Conservation (phyloP, 805 yeast genomes). For the Vanderwaltozyma polyspora region DNA sequence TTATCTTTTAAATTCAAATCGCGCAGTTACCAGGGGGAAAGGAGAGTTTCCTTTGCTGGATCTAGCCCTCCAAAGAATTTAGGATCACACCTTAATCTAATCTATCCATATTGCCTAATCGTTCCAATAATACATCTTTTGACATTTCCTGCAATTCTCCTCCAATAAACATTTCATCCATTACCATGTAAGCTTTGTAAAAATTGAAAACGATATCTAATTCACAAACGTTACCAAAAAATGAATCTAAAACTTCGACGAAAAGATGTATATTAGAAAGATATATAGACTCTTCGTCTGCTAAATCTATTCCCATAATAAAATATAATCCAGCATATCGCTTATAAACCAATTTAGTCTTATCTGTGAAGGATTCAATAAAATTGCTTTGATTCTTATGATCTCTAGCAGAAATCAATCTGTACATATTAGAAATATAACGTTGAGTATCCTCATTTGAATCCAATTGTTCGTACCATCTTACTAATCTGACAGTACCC, state of each 20-base stretch:
- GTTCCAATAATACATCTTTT: constrained; percentile 50
- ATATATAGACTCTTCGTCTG: constrained; percentile 73
- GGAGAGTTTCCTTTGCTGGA: no score
- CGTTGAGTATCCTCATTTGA: constrained; percentile 23
- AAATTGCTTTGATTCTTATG: constrained; percentile 75
- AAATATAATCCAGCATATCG: constrained; percentile 89
- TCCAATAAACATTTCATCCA: constrained; percentile 81
- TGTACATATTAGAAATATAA: constrained; percentile 44
- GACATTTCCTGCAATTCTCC: constrained; percentile 88
- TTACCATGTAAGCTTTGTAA: constrained; percentile 64
- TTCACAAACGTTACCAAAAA: constrained; percentile 87
- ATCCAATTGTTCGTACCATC: constrained; percentile 48
- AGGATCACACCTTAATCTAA: constrained; percentile 43
- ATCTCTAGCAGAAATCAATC: constrained; percentile 71
- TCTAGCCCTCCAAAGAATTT: no score
- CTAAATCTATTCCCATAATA: constrained; percentile 67
- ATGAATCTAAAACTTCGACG: constrained; percentile 78
- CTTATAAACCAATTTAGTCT: constrained; percentile 64
- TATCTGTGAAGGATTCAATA: constrained; percentile 49
- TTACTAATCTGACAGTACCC: constrained; percentile 80
- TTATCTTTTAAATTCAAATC: no score
- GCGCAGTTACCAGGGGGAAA: no score
- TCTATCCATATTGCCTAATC: constrained; percentile 55
- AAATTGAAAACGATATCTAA: constrained; percentile 88
- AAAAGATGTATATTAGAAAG: constrained; percentile 77